Base-by-base conservation (phyloP, 257 asterid species). In the Solanum chmielewskii region DNA sequence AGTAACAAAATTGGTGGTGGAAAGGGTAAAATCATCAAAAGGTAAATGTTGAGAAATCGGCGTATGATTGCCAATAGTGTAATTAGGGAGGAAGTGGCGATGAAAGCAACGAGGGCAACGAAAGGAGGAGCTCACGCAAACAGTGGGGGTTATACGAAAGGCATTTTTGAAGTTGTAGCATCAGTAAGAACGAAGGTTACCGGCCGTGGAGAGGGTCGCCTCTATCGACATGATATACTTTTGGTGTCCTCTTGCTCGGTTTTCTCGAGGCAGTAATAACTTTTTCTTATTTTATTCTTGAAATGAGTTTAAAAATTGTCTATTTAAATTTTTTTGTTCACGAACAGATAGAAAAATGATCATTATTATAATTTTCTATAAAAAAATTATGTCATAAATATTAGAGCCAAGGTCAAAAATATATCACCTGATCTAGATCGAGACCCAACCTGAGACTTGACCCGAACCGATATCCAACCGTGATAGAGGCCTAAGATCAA, bases 1-100 rank as follows among this genome's bases (percentile, higher is more conserved):
- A 77, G 8, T 25, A 20, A 86, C 21, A 74, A 68, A 74, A 68
- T 90, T 71, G 85, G 81, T 35, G 29, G 15, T 69, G 62, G 44
- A 41, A 23, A 88, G 44, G 18, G 90, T 89, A 14, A 75, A 84
- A 9, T 74, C 18, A 3, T 88, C 47, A 12, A 45, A 45, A 4
- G 62, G 87, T 14, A 88, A 84, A 49, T 88, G 39, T 8, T 88
- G 44, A 52, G 88, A 20, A 18, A 92, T 84, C 11, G 89, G 89
- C 9, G 89, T 78, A 33, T 80, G 10, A 76, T 33, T 68, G 21
- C 88, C 85, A 25, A 89, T 70, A 44, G 92, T 87, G 89, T 92
- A 92, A 88, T 91, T 85, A 85, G 94, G 91, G 86, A 91, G 86
- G 89, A 91, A 91, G 91, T 91, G 92, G 86, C 90, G 92, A 56